phyloP scores from a whole-genome alignment of 1,284 basidiomycete genomes.

The Paramarasmius palmivorus region DNA sequence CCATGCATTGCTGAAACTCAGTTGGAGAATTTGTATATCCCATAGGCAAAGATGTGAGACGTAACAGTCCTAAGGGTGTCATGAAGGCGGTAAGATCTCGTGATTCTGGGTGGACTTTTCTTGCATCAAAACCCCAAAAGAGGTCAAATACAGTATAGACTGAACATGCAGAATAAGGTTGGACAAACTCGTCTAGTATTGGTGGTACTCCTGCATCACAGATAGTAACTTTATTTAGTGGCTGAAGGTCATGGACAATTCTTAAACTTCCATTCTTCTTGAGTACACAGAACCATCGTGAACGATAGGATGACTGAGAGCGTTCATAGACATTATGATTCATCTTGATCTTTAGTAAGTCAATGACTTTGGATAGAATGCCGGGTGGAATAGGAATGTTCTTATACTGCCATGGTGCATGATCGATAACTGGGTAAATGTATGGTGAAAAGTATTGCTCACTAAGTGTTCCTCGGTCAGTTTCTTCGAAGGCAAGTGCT shows the following conservation, averaged over 20 bases:
- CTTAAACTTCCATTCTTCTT: constrained; percentile 32
- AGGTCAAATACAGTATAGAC: constrained; percentile 23
- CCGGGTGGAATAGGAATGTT: constrained; percentile 26
- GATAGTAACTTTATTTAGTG: background rate
- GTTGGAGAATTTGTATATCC: constrained; percentile 29
- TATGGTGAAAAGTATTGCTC: constrained; percentile 33
- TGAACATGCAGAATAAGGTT: constrained; percentile 29
- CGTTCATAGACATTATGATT: constrained; percentile 29
- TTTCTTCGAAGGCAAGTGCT: constrained; percentile 27
- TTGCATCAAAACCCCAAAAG: constrained; percentile 13
- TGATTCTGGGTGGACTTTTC: background rate
- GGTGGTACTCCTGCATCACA: constrained; percentile 28
- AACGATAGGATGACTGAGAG: constrained; percentile 33
- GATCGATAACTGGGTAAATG: constrained; percentile 24
- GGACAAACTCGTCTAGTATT: constrained; percentile 32
- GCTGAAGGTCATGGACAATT: constrained; percentile 29
- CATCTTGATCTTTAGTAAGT: constrained; percentile 26
- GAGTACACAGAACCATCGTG: constrained; percentile 41
- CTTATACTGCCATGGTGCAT: too few species aligned
- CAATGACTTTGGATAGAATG: constrained; percentile 17
- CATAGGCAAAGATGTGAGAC: constrained; percentile 22
- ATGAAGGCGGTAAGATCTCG: constrained; percentile 4
- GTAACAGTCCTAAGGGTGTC: constrained; percentile 15
- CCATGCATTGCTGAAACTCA: constrained; percentile 36
- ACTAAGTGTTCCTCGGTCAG: constrained; percentile 27